These are phyloP conservation scores for Trichoderma lentiforme DNA, from an alignment of 2,329 filamentous ascomycete species.

Conservation along the genomic window DNA sequence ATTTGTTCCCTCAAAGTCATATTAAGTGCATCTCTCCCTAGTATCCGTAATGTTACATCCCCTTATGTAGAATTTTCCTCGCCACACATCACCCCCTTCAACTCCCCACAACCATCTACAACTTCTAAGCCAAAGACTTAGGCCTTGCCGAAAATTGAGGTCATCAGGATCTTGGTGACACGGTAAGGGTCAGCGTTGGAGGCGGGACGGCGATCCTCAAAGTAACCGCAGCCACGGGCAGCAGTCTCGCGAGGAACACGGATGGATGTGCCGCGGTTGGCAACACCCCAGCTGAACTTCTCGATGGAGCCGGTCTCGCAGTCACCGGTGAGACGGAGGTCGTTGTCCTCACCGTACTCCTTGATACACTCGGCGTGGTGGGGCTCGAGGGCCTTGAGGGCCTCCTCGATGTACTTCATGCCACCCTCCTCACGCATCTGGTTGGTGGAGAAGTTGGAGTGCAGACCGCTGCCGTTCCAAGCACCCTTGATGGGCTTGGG, in stretches of 20 bases:
- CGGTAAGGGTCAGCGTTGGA: constrained; percentile 88
- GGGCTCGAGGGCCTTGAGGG: constrained; percentile 77
- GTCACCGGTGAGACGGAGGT: constrained; percentile 83
- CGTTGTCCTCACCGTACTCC: constrained; percentile 95
- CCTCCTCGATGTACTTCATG: constrained; percentile 89
- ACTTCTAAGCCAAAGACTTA: constrained; percentile 17
- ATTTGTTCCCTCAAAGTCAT: not conserved
- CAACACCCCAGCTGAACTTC: constrained; percentile 88
- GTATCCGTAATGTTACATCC: not conserved
- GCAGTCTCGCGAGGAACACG: constrained; percentile 85
- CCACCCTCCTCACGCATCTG: constrained; percentile 88
- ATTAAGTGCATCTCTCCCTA: not conserved
- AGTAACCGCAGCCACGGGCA: constrained; percentile 90
- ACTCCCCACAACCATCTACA: not conserved
- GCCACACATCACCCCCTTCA: not conserved
- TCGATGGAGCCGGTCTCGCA: constrained; percentile 96
- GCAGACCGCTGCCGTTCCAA: constrained; percentile 94
- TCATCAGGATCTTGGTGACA: constrained; percentile 74
- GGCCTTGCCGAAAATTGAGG: constrained; percentile 53
- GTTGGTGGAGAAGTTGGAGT: constrained; percentile 89
- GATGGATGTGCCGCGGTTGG: constrained; percentile 92
- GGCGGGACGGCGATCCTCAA: constrained; percentile 79
- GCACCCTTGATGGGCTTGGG: constrained; percentile 91
- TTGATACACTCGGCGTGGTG: constrained; percentile 82
- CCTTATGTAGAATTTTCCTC: not conserved